Evolutionary conservation across 768 basidiomycete genomes (phyloP), one percentile per base, ranked within the genome.

Genomic region (Tricholoma saponaceum): DNA sequence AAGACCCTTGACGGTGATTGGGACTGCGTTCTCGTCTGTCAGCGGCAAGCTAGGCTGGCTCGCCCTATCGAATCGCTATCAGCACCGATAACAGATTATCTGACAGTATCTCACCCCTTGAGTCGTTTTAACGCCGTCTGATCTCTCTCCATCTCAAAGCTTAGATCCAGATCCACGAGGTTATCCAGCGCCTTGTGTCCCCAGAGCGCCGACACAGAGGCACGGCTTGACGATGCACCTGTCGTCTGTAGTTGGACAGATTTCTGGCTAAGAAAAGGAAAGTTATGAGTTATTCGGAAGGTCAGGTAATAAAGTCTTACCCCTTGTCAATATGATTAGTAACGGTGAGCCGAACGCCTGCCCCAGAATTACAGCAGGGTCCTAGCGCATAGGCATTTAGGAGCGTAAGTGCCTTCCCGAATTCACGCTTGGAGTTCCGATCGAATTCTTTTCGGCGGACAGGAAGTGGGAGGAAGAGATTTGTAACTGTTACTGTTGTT

Each of bases 371-470:
- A 0, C 89, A 87, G 67, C 91, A 93, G 0, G 92, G 92, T 0
- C 92, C 87, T 4, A 99, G 76, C 0, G 95, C 95, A 70, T 98
- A 99, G 0, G 91, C 93, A 47, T 87, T 84, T 41, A 98, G 71
- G 14, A 97, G 74, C 5, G 81, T 75, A n/a, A 98, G 68, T 1
- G 90, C 89, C 65, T 97, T 97, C 4, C 78, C 84, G 65, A 90
- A 95, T 64, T 98, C 96, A 41, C 94, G 84, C 68, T 96, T 98
- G 0, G 80, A 77, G 62, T 96, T 95, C 54, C 92, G 77, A 66
- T 93, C 87, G 30, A 98, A 81, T 64, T 98, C 97, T 69, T 95
- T 95, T 5, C 93, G 79, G 4, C 96, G 83, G 5, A 99, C 97
- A 0, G 97, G 93, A 0, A 98, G 78, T 0, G 90, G 82, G 5